Conservation (phyloP, 306 rosid species). For the Cucurbita ficifolia region DNA sequence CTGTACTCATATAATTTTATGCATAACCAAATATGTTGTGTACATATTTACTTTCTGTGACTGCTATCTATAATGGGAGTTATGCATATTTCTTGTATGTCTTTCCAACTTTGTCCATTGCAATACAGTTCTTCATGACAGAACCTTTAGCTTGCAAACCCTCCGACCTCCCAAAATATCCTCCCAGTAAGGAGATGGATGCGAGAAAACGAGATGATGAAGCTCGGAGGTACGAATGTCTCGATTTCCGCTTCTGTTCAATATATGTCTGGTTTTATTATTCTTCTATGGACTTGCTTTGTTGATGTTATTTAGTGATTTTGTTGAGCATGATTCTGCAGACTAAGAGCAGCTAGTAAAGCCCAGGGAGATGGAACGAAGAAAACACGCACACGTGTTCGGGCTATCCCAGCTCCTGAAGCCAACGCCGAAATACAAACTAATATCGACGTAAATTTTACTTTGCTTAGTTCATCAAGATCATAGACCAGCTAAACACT, state of each 20-base stretch:
- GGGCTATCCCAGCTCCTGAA: slow-evolving; percentile 55
- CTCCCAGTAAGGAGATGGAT: slow-evolving; percentile 70
- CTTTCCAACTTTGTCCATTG: slow-evolving; percentile 18
- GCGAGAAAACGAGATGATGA: slow-evolving; percentile 60
- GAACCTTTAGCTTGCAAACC: slow-evolving; percentile 62
- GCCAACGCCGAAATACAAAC: slow-evolving; percentile 64
- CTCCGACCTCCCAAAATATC: slow-evolving; percentile 56
- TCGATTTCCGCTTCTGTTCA: slow-evolving; percentile 6
- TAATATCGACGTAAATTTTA: slow-evolving; percentile 42
- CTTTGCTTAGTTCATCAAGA: not conserved
- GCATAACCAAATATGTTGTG: not conserved
- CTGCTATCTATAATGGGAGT: not conserved
- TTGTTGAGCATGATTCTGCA: slow-evolving; percentile 12
- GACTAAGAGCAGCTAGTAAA: slow-evolving; percentile 47
- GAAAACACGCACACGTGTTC: slow-evolving; percentile 37
- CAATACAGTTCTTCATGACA: slow-evolving; percentile 45
- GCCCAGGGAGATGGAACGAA: slow-evolving; percentile 44
- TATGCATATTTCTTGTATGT: slow-evolving; percentile 9
- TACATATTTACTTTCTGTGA: not conserved
- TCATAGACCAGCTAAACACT: not conserved
- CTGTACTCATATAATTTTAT: not conserved
- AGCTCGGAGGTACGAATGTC: slow-evolving; percentile 36
- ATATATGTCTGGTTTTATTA: not conserved
- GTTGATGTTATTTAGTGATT: not conserved
- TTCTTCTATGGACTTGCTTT: not conserved